These are phyloP conservation scores for Aspergillus indologenus DNA, from an alignment of 495 filamentous ascomycete genomes.

Conservation along the genomic window DNA sequence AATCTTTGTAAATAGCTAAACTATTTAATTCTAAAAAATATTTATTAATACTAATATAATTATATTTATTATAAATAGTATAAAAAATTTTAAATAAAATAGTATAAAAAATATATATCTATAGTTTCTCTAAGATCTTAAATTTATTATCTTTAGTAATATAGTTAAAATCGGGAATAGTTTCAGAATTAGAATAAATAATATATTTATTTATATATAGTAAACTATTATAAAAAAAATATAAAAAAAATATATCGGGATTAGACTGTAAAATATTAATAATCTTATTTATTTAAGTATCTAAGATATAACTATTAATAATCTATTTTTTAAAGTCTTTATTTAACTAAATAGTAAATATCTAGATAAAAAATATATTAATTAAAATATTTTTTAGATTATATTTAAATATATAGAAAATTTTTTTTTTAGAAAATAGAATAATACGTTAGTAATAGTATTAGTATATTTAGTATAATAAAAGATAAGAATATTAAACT, in stretches of 20 bases:
- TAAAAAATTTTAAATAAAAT: neutral
- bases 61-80: neutral
- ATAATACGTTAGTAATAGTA: neutral
- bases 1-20: neutral
- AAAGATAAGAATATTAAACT: neutral
- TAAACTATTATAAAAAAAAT: constrained; percentile 1
- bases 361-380: neutral
- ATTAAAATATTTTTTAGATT: neutral
- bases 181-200: neutral
- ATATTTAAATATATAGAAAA: neutral
- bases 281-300: neutral
- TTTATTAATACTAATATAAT: neutral
- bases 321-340: neutral
- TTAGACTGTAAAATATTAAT: constrained; percentile 3
- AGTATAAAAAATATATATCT: neutral
- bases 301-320: no score
- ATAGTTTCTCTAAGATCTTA: neutral
- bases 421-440: neutral
- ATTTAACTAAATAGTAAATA: neutral
- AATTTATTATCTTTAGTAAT: neutral
- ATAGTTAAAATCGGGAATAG: neutral
- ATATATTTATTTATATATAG: neutral
- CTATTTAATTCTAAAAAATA: neutral
- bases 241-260: neutral
- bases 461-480: neutral